phyloP scores from a whole-genome alignment of 129 eudicot species.

The Chrysanthemum lavandulifolium region DNA sequence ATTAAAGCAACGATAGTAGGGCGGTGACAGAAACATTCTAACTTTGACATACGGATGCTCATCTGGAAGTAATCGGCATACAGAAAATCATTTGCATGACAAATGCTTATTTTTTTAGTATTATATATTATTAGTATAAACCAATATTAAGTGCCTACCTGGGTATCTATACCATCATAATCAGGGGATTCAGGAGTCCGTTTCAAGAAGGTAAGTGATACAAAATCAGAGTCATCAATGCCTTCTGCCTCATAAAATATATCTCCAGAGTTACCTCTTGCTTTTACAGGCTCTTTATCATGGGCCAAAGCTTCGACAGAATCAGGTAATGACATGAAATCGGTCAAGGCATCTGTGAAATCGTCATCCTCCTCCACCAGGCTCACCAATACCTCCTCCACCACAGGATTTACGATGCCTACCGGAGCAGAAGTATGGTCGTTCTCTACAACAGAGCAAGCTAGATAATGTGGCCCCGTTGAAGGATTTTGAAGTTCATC shows the following conservation, averaged over 20 bases:
- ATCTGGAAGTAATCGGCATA: constrained; percentile 47
- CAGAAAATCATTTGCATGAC: constrained; percentile 23
- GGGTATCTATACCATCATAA: constrained; percentile 88
- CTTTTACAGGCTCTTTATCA: constrained; percentile 47
- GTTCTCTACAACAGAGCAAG: constrained; percentile 65
- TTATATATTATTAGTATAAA: not conserved
- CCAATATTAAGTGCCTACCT: constrained; percentile 45
- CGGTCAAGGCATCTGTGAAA: constrained; percentile 80
- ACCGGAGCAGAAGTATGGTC: constrained; percentile 30
- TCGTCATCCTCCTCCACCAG: constrained; percentile 68
- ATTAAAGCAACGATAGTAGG: constrained; percentile 92
- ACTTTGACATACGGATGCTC: constrained; percentile 81
- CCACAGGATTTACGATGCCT: constrained; percentile 37
- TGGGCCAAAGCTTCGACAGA: constrained; percentile 39
- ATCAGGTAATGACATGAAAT: constrained; percentile 61
- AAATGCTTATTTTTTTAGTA: not conserved
- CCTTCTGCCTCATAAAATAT: constrained; percentile 73
- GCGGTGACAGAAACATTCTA: constrained; percentile 84
- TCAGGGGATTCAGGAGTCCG: constrained; percentile 72
- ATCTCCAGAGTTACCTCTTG: constrained; percentile 49
- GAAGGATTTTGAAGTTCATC: constrained; percentile 74
- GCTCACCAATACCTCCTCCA: constrained; percentile 36
- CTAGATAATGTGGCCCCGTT: constrained; percentile 59
- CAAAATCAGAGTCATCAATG: constrained; percentile 75
- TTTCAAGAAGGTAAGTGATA: constrained; percentile 63